Evolutionary conservation across 768 basidiomycete genomes (phyloP).

Genomic region (Rubroboletus satanas): DNA sequence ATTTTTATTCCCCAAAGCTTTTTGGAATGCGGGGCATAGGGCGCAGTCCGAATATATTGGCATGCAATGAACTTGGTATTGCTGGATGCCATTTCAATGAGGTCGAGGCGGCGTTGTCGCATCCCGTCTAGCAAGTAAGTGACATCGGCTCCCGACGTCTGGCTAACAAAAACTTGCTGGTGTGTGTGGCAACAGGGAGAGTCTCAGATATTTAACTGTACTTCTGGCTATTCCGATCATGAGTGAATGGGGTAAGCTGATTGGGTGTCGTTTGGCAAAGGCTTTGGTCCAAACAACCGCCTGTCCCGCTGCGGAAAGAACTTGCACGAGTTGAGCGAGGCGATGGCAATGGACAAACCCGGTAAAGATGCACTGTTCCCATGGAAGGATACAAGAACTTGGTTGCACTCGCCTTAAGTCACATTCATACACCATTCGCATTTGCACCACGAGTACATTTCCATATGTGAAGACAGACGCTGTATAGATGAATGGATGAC

Average conservation of each 20-base stretch:
- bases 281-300: too few relatives aligned
- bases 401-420: neutral
- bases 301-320: conserved; percentile 11
- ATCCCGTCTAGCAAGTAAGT: too few relatives aligned
- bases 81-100: neutral
- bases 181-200: too few relatives aligned
- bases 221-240: too few relatives aligned
- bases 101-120: neutral
- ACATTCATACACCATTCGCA: neutral
- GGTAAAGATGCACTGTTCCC: conserved; percentile 17
- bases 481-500: neutral
- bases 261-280: too few relatives aligned
- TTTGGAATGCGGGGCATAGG: neutral
- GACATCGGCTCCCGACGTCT: too few relatives aligned
- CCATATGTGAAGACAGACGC: neutral
- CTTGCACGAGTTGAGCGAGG: conserved; percentile 32
- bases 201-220: too few relatives aligned
- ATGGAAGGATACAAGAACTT: conserved; percentile 15
- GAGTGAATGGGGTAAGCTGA: too few relatives aligned
- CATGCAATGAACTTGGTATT: neutral
- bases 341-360: conserved; percentile 23
- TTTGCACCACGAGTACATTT: neutral
- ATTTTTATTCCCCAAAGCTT: neutral
- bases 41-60: neutral
- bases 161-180: too few relatives aligned